Conservation (phyloP, 805 yeast genomes). For the Saccharomycopsis fodiens region DNA sequence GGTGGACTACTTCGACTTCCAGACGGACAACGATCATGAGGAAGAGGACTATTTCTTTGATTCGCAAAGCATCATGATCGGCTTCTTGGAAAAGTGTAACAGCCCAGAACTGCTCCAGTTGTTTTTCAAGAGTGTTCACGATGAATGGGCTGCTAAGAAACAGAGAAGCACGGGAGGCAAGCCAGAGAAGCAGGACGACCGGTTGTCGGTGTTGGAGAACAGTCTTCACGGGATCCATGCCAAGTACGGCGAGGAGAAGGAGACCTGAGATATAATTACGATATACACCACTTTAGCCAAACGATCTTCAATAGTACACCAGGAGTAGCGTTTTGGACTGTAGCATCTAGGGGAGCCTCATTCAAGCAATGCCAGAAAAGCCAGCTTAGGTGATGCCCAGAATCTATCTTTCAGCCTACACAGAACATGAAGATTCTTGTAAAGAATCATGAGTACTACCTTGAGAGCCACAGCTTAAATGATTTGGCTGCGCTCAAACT, state of each 20-base stretch:
- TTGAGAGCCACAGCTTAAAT: too few species aligned
- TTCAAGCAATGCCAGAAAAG: too few species aligned
- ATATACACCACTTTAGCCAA: too few species aligned
- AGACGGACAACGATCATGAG: slow-evolving; percentile 19
- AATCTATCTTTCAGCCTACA: too few species aligned
- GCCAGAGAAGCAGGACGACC: neutral
- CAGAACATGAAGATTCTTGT: too few species aligned
- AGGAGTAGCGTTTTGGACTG: too few species aligned
- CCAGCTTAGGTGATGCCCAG: too few species aligned
- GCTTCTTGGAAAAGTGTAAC: slow-evolving; percentile 56
- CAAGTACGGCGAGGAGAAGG: neutral
- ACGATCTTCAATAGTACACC: too few species aligned
- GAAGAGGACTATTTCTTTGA: slow-evolving; percentile 34
- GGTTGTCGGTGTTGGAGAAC: neutral
- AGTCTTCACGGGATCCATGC: slow-evolving; percentile 6
- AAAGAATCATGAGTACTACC: too few species aligned
- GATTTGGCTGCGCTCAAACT: too few species aligned
- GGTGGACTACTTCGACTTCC: slow-evolving; percentile 9
- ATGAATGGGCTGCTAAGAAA: neutral
- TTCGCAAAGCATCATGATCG: slow-evolving; percentile 67
- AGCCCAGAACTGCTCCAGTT: slow-evolving; percentile 39
- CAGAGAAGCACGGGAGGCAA: neutral
- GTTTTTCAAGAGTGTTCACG: slow-evolving; percentile 53
- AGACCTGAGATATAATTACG: too few species aligned
- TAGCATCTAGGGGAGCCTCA: too few species aligned